Base-by-base conservation (phyloP, 148 eudicot species). In the Vaccinium myrtillus region DNA sequence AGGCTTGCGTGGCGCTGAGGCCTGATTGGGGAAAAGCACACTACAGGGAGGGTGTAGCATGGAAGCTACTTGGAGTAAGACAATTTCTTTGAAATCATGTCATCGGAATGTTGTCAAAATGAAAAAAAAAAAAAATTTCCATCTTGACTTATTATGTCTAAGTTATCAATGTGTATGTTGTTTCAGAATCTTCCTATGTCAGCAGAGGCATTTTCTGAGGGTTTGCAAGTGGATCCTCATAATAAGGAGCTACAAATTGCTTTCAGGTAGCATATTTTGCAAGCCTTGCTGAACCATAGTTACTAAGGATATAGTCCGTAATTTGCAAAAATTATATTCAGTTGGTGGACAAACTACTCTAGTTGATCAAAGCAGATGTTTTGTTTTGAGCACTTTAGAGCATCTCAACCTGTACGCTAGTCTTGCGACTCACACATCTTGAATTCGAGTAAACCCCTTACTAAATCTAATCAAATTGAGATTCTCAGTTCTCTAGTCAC, bases 1-100 rank as follows among this genome's bases (percentile, higher is more conserved):
- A 85, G 80, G 74, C 84, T 58, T 88, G 90, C 18, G 56, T 85
- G 14, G 30, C 6, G 6, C 58, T 88, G 69, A 88, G 49, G 70
- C 89, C 86, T 39, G 65, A 85, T 55, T 88, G 87, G 87, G 36
- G 86, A 2, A 82, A 88, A 78, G 89, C 89, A 18, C 79, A 80
- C 82, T 85, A 88, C 75, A 63, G 87, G 73, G 82, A 85, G 80
- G 90, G 87, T 55, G 86, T 56, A 21, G 90, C 90, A 15, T 83
- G 87, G 81, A 83, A 36, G 39, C 87, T 88, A n/a, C 83, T 79
- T 1, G 81, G 81, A 27, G 89, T 85, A 83, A 32, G 81, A 67
- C 48, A 55, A 58, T 87, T 54, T 77, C 15, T 67, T 54, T 8
- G 9, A 5, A 18, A 4, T n/a, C 43, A 13, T 69, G 18, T 27